These are phyloP conservation scores for Styphnolobium japonicum DNA, from an alignment of 306 rosid species.

Conservation along the genomic window DNA sequence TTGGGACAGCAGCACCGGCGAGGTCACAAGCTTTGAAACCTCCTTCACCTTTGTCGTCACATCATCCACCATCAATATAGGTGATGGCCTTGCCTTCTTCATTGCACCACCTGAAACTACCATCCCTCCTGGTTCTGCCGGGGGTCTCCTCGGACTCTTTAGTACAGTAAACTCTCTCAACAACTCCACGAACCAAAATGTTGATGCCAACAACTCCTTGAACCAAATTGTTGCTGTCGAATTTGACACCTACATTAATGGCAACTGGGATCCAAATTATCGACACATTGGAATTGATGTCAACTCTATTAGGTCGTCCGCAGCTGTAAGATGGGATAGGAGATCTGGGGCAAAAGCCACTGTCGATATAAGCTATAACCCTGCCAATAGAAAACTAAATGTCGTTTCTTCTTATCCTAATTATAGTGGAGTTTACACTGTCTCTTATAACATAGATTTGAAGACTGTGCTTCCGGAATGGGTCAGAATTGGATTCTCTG, in stretches of 20 bases:
- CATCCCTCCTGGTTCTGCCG: neutral
- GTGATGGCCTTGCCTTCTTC: constrained; percentile 29
- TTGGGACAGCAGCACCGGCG: neutral
- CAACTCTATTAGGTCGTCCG: neutral
- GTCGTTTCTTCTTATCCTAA: neutral
- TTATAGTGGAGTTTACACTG: neutral
- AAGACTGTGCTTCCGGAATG: neutral
- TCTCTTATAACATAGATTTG: neutral
- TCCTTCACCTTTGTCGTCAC: constrained; percentile 12
- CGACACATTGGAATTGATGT: constrained; percentile 17
- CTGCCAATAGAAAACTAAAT: neutral
- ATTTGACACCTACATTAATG: neutral
- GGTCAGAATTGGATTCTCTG: constrained; percentile 6
- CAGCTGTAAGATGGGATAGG: neutral
- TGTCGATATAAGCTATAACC: neutral
- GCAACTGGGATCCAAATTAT: constrained; percentile 20
- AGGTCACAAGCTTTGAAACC: neutral
- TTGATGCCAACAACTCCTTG: neutral
- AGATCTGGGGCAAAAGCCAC: neutral
- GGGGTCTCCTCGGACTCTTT: constrained; percentile 19
- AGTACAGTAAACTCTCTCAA: neutral
- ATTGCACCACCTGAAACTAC: neutral
- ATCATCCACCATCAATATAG: too few relatives aligned
- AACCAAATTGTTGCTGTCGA: constrained; percentile 12
- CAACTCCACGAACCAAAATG: neutral